A percentile compares a stretch with the other conserved stretches of the same genome.
phyloP scores from a whole-genome alignment of 2,329 filamentous ascomycete species.

The Drechmeria coniospora region DNA sequence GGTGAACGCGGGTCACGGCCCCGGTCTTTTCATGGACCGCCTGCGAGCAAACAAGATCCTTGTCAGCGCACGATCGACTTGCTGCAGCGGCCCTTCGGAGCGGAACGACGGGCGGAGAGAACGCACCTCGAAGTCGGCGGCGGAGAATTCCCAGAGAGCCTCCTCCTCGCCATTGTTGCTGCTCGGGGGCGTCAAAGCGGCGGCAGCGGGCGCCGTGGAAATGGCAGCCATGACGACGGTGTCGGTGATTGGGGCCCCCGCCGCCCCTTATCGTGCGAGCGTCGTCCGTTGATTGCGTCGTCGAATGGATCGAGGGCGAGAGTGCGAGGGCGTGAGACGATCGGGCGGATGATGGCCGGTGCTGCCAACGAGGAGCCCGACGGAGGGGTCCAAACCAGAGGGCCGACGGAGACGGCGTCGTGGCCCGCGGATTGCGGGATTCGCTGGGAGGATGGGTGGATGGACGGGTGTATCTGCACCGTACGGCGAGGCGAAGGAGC shows the following conservation, averaged over 20 bases:
- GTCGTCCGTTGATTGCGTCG: too few relatives aligned
- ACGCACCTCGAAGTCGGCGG: conserved; percentile 23
- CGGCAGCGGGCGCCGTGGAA: conserved; percentile 31
- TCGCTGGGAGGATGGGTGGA: too few relatives aligned
- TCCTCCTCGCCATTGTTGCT: conserved; percentile 32
- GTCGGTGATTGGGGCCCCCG: conserved; percentile 10
- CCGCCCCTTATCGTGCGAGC: conserved; percentile 10
- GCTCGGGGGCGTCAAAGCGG: conserved; percentile 30
- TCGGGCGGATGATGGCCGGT: too few relatives aligned
- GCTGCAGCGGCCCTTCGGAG: background rate
- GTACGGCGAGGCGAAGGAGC: too few relatives aligned
- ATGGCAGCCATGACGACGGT: conserved; percentile 32
- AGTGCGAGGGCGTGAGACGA: too few relatives aligned
- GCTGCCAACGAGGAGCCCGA: too few relatives aligned
- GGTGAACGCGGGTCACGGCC: conserved; percentile 2
- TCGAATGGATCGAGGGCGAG: too few relatives aligned
- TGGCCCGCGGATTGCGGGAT: too few relatives aligned
- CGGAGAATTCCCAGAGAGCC: conserved; percentile 26
- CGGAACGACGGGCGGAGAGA: background rate
- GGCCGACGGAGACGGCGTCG: too few relatives aligned
- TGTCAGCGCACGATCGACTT: background rate
- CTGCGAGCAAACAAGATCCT: conserved; percentile 1
- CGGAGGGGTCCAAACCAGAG: too few relatives aligned
- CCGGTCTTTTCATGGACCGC: conserved; percentile 4
- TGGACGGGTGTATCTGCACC: too few relatives aligned